Base-by-base conservation (phyloP, 768 basidiomycete genomes). In the Mrakia gelida region DNA sequence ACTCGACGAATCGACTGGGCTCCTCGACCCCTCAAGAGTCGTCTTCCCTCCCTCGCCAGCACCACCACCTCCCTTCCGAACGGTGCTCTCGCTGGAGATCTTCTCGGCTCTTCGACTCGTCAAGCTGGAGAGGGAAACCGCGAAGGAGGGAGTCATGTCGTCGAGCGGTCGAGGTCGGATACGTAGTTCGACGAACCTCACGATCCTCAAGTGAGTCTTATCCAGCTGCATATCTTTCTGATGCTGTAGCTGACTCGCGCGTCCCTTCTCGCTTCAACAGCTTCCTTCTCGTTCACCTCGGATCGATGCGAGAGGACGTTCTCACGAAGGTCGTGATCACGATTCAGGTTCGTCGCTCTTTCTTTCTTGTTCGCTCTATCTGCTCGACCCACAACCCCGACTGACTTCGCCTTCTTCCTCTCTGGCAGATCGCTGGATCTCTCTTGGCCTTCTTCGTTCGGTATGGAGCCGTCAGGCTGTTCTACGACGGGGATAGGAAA, bases 401-500 rank as follows among this genome's bases (percentile, higher is more conserved):
- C n/a, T n/a, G n/a, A n/a, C n/a, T n/a, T n/a, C n/a, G n/a, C n/a
- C n/a, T n/a, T n/a, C n/a, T n/a, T 30, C 30, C 18, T 59, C 26
- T 77, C 59, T 45, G 11, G 45, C 45, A 94, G 91, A 84, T 91
- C 78, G 85, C 87, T 15, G 92, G 95, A 65, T 97, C 94, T 84
- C 81, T 89, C 6, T 75, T 92, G 15, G 97, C 93, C 11, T 98
- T 98, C 84, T 86, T 88, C 30, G 88, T 98, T 45, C 88, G 96
- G 81, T 98, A 99, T 81, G 95, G 95, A 13, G 87, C 95, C 18
- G 94, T 94, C 5, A 89, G 91, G 68, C 87, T 96, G 75, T 88
- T 97, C 63, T 99, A 97, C 83, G 95, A 96, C 82, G 94, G 93
- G 15, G 93, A 94, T 85, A 88, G 95, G 83, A 86, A 93, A 83